Percentiles rank a stretch among this genome's conserved stretches.
Evolutionary conservation across 2,329 filamentous ascomycete genomes (phyloP).

Genomic region (Claviceps cyperi): DNA sequence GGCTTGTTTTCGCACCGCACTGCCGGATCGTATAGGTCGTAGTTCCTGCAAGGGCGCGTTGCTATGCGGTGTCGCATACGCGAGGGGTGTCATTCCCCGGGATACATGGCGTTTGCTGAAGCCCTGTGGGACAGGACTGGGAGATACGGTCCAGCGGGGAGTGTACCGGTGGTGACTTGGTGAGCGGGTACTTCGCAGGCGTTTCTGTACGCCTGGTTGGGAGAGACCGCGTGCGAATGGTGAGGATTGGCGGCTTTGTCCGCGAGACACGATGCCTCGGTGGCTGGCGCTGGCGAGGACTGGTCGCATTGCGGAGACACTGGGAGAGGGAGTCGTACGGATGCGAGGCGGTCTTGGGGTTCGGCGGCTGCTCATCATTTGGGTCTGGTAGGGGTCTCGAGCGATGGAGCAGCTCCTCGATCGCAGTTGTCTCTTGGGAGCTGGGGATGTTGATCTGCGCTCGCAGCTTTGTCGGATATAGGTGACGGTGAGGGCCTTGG

Average conservation of each 20-base stretch:
- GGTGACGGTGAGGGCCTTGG: slow-evolving; percentile 29
- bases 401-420: slow-evolving; percentile 18
- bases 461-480: slow-evolving; percentile 27
- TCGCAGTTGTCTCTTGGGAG: slow-evolving; percentile 12
- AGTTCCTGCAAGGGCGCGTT: slow-evolving; percentile 36
- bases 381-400: slow-evolving; percentile 25
- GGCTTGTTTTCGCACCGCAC: slow-evolving; percentile 13
- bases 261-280: slow-evolving; percentile 32
- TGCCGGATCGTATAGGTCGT: slow-evolving; percentile 16
- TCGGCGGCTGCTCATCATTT: slow-evolving; percentile 22
- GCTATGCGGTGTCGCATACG: slow-evolving; percentile 65
- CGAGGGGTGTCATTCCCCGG: slow-evolving; percentile 39
- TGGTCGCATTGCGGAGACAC: slow-evolving; percentile 20
- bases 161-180: slow-evolving; percentile 40
- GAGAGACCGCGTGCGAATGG: slow-evolving; percentile 14
- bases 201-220: slow-evolving; percentile 25
- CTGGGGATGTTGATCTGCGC: slow-evolving; percentile 27
- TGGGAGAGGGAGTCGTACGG: slow-evolving; percentile 39
- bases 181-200: slow-evolving; percentile 43
- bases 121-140: slow-evolving; percentile 25
- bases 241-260: slow-evolving; percentile 19
- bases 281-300: slow-evolving; percentile 24
- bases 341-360: slow-evolving; percentile 31
- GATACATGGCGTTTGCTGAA: slow-evolving; percentile 17
- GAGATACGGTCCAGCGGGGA: slow-evolving; percentile 39